Evolutionary conservation across 805 yeast genomes (phyloP).

Genomic region (Ogataea dorogensis): DNA sequence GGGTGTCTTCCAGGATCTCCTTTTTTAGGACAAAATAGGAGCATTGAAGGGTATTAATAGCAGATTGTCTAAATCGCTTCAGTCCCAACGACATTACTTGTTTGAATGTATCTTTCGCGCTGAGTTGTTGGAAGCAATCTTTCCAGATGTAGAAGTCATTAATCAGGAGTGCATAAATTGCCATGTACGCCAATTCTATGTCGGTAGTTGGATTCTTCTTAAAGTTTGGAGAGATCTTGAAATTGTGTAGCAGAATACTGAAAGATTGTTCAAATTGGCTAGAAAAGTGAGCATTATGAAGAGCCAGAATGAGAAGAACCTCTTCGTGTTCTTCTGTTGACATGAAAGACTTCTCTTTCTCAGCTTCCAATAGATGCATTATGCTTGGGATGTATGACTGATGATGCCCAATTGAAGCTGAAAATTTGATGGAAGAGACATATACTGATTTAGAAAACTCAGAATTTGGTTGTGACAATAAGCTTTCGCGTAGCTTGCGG

Average conservation of each 20-base stretch:
- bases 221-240: conserved; percentile 3
- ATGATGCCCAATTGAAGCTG: conserved; percentile 46
- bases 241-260: conserved; percentile 20
- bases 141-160: conserved; percentile 36
- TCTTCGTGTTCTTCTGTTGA: conserved; percentile 37
- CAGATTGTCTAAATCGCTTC: conserved; percentile 31
- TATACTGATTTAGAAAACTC: conserved; percentile 45
- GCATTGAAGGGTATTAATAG: conserved; percentile 34
- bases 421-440: conserved; percentile 45
- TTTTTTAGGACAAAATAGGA: conserved; percentile 41
- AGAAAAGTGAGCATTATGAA: conserved; percentile 47
- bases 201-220: conserved; percentile 1
- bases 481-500: conserved; percentile 56
- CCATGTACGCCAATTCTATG: conserved; percentile 7
- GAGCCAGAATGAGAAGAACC: conserved; percentile 39
- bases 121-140: conserved; percentile 18
- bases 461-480: conserved; percentile 37
- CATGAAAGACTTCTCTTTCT: conserved; percentile 24
- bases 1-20: conserved; percentile 28
- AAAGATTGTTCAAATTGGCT: conserved; percentile 35
- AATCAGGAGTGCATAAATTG: conserved; percentile 31
- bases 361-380: conserved; percentile 37
- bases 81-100: conserved; percentile 46
- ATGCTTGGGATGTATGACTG: conserved; percentile 56
- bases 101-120: conserved; percentile 7